phyloP scores from a whole-genome alignment of 306 rosid species.

The Fragaria nilgerrensis region DNA sequence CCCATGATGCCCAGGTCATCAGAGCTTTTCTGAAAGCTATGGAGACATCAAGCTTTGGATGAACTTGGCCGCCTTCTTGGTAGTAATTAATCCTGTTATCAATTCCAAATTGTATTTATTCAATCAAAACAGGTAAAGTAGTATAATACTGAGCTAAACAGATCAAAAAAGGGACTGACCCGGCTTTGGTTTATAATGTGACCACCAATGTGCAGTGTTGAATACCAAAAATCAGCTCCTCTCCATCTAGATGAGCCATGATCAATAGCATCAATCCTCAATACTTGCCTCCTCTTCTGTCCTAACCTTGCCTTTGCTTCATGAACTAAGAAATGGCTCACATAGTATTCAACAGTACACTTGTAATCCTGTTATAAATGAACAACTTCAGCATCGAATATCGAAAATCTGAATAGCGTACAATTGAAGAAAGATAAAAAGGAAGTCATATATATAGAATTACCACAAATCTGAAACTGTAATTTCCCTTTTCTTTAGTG shows the following conservation, averaged over 20 bases:
- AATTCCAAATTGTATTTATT: constrained; percentile 20
- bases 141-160: not conserved
- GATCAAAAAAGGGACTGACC: constrained; percentile 51
- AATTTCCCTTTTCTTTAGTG: constrained; percentile 73
- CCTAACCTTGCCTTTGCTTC: constrained; percentile 83
- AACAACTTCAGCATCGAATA: constrained; percentile 11
- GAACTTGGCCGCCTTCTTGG: constrained; percentile 79
- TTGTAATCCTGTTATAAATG: constrained; percentile 59
- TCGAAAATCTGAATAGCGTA: not conserved
- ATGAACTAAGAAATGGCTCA: constrained; percentile 75
- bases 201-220: constrained; percentile 99
- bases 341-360: constrained; percentile 85
- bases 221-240: constrained; percentile 87
- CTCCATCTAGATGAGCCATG: constrained; percentile 90
- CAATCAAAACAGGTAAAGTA: not conserved
- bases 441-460: constrained; percentile 19
- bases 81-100: constrained; percentile 71
- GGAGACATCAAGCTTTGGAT: constrained; percentile 66
- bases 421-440: constrained; percentile 6
- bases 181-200: constrained; percentile 86
- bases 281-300: constrained; percentile 59
- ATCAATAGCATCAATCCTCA: constrained; percentile 77
- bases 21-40: constrained; percentile 72
- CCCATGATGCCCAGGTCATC: constrained; percentile 86
- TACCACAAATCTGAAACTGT: constrained; percentile 90